These are phyloP conservation scores for Pittosporum tobira DNA, from an alignment of 129 eudicot species.

Conservation along the genomic window DNA sequence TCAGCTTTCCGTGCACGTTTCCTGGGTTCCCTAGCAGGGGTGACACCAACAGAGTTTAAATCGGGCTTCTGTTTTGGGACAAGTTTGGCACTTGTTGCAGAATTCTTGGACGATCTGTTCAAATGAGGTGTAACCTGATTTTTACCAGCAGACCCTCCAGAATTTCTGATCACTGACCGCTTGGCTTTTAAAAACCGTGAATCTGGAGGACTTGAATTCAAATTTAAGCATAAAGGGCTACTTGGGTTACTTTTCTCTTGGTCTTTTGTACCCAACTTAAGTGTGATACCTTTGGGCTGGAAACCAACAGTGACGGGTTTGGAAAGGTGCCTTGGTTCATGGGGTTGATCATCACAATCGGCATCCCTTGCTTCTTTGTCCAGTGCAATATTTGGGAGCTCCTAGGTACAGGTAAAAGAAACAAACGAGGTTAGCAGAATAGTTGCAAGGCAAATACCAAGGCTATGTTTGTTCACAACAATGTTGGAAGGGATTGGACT, in stretches of 20 bases:
- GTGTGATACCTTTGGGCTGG: conserved; percentile 1
- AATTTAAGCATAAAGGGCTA: conserved; percentile 28
- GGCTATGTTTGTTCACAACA: background rate
- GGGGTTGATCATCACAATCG: conserved; percentile 25
- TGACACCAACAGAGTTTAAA: conserved; percentile 11
- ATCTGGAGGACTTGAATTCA: conserved; percentile 25
- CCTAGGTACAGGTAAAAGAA: conserved; percentile 26
- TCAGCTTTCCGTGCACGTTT: conserved; percentile 33
- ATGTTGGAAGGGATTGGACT: too few species aligned
- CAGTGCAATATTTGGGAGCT: conserved; percentile 23
- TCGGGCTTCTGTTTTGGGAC: background rate
- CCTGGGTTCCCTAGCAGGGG: conserved; percentile 35
- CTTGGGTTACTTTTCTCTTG: conserved; percentile 8
- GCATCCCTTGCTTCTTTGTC: conserved; percentile 12
- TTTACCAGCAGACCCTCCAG: conserved; percentile 19
- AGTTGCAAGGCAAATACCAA: background rate
- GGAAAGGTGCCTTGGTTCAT: conserved; percentile 16
- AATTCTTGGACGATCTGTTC: conserved; percentile 21
- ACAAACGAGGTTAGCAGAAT: background rate
- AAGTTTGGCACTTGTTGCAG: background rate
- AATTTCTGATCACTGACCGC: conserved; percentile 17
- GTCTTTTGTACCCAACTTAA: conserved; percentile 3
- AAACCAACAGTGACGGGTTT: conserved; percentile 12
- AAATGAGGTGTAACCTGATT: conserved; percentile 9
- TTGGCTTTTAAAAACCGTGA: conserved; percentile 14